Evolutionary conservation across 768 basidiomycete genomes (phyloP).

Genomic region (Nidularia sp.): DNA sequence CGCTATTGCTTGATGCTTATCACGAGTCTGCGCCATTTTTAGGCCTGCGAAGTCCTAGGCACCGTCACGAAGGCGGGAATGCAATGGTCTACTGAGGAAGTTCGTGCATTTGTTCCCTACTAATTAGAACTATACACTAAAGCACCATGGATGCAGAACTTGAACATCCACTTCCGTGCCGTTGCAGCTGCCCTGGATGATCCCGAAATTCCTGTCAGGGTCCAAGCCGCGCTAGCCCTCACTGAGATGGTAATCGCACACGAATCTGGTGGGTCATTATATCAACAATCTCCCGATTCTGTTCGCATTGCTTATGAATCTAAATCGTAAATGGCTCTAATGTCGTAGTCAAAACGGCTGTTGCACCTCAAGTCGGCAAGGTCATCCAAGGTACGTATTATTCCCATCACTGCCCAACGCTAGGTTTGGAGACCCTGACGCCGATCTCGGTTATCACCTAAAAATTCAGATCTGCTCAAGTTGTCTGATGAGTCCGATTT

Average conservation of each 20-base stretch:
- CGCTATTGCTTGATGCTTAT: neutral
- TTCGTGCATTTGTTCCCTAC: slow-evolving; percentile 17
- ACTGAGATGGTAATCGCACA: slow-evolving; percentile 69
- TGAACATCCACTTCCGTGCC: slow-evolving; percentile 61
- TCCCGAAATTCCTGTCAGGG: slow-evolving; percentile 74
- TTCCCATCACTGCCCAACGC: neutral
- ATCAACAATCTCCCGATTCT: neutral
- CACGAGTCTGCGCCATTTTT: neutral
- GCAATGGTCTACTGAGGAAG: slow-evolving; percentile 62
- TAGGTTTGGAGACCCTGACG: neutral
- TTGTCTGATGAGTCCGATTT: slow-evolving; percentile 90
- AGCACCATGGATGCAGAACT: slow-evolving; percentile 35
- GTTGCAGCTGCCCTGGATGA: slow-evolving; percentile 72
- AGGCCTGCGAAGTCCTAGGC: slow-evolving; percentile 82
- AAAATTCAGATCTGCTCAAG: slow-evolving; percentile 67
- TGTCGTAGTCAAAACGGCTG: slow-evolving; percentile 54
- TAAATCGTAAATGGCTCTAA: slow-evolving; percentile 1
- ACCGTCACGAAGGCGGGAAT: slow-evolving; percentile 70
- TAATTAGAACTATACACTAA: neutral
- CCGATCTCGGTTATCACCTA: slow-evolving; percentile 1
- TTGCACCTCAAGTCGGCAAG: slow-evolving; percentile 77
- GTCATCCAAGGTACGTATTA: slow-evolving; percentile 70
- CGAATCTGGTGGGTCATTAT: slow-evolving; percentile 47
- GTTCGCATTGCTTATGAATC: neutral
- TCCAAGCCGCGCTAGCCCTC: slow-evolving; percentile 78